Conservation (phyloP, 768 basidiomycete species). For the Trametes sanguinea region DNA sequence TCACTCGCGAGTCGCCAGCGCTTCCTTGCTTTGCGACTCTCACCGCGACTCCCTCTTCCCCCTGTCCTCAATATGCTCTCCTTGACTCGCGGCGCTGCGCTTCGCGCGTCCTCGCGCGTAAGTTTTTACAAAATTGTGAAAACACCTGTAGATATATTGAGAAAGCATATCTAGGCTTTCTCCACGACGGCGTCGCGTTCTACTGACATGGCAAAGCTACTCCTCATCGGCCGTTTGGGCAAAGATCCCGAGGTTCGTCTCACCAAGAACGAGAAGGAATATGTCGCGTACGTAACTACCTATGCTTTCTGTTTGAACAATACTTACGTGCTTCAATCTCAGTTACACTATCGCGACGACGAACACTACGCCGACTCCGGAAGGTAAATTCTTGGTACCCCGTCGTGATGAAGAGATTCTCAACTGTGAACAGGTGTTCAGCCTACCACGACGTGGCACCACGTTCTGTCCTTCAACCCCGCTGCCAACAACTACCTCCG, state of each 20-base stretch:
- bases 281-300: conserved; percentile 56
- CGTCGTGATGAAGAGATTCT: no score
- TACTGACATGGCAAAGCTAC: conserved; percentile 72
- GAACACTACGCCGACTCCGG: conserved; percentile 64
- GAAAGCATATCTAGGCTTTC: conserved; percentile 50
- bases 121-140: conserved; percentile 26
- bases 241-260: conserved; percentile 69
- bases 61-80: conserved; percentile 48
- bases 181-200: conserved; percentile 56
- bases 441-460: conserved; percentile 70
- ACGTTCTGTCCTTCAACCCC: conserved; percentile 72
- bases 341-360: conserved; percentile 81
- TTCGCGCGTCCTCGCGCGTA: conserved; percentile 52
- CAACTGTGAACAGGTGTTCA: conserved; percentile 42
- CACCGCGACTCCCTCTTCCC: conserved; percentile 1
- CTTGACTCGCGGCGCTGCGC: conserved; percentile 46
- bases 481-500: conserved; percentile 61
- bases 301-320: neutral
- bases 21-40: neutral
- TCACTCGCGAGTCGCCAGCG: neutral
- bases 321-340: neutral
- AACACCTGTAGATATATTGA: neutral
- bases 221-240: conserved; percentile 72
- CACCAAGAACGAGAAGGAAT: conserved; percentile 79
- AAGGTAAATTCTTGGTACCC: conserved; percentile 34